Evolutionary conservation across 2,329 filamentous ascomycete genomes (phyloP).

Genomic region (Parasarocladium wereldwijsianum): DNA sequence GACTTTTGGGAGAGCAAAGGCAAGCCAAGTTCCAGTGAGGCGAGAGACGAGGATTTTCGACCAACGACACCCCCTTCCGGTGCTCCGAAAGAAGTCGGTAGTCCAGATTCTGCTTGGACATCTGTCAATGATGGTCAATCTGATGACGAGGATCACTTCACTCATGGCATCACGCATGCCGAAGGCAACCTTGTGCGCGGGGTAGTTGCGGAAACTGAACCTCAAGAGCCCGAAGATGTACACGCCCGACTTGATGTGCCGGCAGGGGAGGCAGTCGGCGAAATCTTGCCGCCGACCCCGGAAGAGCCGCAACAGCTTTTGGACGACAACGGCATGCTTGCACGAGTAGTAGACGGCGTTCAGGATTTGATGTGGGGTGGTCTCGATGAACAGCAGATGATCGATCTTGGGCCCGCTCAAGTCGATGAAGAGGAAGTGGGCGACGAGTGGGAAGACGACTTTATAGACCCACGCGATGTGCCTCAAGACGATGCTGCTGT

Average conservation of each 20-base stretch:
- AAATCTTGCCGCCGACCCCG: too few species aligned
- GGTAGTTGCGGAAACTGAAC: too few species aligned
- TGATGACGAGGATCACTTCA: neutral
- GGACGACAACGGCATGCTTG: too few species aligned
- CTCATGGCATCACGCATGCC: neutral
- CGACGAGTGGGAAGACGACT: constrained; percentile 24
- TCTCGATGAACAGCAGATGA: constrained; percentile 13
- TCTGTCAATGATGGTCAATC: neutral
- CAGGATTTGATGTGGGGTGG: constrained; percentile 50
- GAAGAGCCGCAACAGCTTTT: too few species aligned
- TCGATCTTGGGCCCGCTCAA: neutral
- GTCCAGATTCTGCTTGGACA: constrained; percentile 1
- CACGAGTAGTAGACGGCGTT: too few species aligned
- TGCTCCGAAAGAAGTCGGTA: constrained; percentile 1
- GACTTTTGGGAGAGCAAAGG: neutral
- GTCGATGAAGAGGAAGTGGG: constrained; percentile 20
- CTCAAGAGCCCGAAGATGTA: too few species aligned
- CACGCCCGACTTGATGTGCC: too few species aligned
- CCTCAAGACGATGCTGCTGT: constrained; percentile 17
- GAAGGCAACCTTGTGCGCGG: too few species aligned
- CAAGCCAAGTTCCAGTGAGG: neutral
- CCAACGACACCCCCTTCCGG: neutral
- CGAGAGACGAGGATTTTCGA: too few species aligned
- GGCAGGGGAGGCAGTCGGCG: too few species aligned
- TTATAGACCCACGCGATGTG: constrained; percentile 23